Evolutionary conservation across 306 rosid genomes (phyloP).

Genomic region (Lotus japonicus): DNA sequence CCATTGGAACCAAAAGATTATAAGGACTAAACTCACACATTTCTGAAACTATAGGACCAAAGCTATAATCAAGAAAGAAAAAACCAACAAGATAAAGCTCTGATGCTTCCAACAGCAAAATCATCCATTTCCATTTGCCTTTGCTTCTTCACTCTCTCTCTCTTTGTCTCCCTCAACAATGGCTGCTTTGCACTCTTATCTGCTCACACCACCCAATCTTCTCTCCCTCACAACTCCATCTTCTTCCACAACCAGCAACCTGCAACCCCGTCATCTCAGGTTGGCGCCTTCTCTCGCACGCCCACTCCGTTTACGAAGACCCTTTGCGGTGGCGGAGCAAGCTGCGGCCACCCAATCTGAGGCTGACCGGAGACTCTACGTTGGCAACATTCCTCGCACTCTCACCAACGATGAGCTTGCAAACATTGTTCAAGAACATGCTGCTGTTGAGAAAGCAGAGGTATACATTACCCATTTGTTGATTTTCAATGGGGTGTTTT

Average conservation of each 20-base stretch:
- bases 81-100: slow-evolving; percentile 23
- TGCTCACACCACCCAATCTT: slow-evolving; percentile 42
- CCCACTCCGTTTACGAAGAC: slow-evolving; percentile 16
- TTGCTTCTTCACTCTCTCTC: not conserved
- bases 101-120: not conserved
- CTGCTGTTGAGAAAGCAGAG: slow-evolving; percentile 83
- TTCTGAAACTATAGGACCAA: too few species aligned
- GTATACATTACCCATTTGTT: slow-evolving; percentile 17
- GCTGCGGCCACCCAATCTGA: slow-evolving; percentile 35
- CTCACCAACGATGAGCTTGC: slow-evolving; percentile 58
- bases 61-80: too few species aligned
- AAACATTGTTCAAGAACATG: slow-evolving; percentile 69
- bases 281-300: slow-evolving; percentile 17
- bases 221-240: slow-evolving; percentile 21
- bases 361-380: slow-evolving; percentile 61
- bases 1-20: too few species aligned
- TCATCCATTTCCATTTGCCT: not conserved
- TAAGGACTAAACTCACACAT: too few species aligned
- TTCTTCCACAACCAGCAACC: slow-evolving; percentile 16
- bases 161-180: slow-evolving; percentile 28
- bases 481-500: not conserved
- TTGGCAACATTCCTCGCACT: slow-evolving; percentile 86
- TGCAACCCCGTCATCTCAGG: slow-evolving; percentile 22
- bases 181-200: slow-evolving; percentile 62
- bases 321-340: slow-evolving; percentile 56